phyloP scores from a whole-genome alignment of 1,284 basidiomycete species.

The Lentinula novae-zelandiae region DNA sequence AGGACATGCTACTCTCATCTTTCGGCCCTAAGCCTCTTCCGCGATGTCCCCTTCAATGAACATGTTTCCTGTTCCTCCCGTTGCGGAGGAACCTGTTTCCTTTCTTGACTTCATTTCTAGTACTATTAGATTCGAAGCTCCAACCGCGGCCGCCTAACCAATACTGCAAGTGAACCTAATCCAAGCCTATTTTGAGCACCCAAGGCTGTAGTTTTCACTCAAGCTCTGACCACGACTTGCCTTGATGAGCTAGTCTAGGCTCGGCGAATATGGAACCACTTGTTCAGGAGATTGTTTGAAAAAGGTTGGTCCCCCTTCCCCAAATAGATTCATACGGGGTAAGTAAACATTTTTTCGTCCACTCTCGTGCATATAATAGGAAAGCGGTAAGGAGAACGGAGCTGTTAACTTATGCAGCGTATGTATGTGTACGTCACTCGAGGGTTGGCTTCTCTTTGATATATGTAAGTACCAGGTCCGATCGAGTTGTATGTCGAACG shows the following conservation, averaged over 20 bases:
- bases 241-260: no score
- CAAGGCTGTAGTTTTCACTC: no score
- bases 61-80: background rate
- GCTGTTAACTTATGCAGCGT: background rate
- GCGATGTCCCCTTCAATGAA: background rate
- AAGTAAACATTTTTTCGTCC: background rate
- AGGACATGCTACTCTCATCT: background rate
- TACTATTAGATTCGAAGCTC: no score
- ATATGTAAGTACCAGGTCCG: background rate
- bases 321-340: background rate
- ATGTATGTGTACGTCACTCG: conserved; percentile 1
- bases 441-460: conserved; percentile 1
- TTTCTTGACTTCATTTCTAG: background rate
- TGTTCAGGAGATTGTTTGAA: no score
- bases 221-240: no score
- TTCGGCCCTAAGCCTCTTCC: background rate
- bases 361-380: background rate
- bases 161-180: no score
- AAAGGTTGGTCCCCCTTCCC: background rate
- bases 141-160: no score
- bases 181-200: no score
- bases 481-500: background rate
- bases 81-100: background rate
- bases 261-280: no score
- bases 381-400: background rate